Conservation (phyloP, 371 early-diverging fungal species). For the Lichtheimia ornata region DNA sequence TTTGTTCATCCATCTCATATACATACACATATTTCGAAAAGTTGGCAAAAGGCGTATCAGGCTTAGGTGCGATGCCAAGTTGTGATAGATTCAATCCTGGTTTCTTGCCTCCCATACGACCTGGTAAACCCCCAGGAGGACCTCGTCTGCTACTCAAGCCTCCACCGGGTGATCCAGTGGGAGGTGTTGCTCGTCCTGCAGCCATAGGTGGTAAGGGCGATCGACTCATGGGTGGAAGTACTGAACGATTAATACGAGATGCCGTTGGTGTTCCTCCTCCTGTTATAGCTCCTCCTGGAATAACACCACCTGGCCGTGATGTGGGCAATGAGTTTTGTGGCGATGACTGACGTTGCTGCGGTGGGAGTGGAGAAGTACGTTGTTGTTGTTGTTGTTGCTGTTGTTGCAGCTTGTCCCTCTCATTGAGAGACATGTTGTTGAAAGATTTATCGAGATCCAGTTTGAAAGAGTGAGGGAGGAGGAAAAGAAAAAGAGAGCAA, state of each 20-base stretch:
- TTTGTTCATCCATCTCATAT: neutral
- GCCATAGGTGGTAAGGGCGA: conserved; percentile 25
- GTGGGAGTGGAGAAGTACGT: neutral
- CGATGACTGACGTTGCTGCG: neutral
- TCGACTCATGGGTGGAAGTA: conserved; percentile 48
- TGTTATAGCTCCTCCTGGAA: neutral
- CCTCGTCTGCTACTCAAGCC: conserved; percentile 11
- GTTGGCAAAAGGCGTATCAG: conserved; percentile 63
- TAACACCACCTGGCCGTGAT: conserved; percentile 11
- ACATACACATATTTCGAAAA: conserved; percentile 75
- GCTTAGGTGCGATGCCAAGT: conserved; percentile 35
- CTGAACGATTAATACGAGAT: conserved; percentile 25
- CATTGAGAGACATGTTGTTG: conserved; percentile 27
- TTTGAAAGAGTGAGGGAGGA: conserved; percentile 10
- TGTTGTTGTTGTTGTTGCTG: conserved; percentile 16
- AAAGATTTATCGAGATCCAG: conserved; percentile 35
- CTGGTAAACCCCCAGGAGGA: conserved; percentile 3
- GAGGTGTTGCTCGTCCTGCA: conserved; percentile 14
- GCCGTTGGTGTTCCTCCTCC: neutral
- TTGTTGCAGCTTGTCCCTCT: conserved; percentile 15
- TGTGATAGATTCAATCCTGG: conserved; percentile 40
- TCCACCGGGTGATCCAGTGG: neutral
- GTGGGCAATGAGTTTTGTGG: neutral
- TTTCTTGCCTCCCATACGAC: conserved; percentile 27
- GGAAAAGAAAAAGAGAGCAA: neutral